Percentiles rank a stretch among this genome's conserved stretches.
phyloP scores from a whole-genome alignment of 2,329 filamentous ascomycete species.

The Epichloe elymi region DNA sequence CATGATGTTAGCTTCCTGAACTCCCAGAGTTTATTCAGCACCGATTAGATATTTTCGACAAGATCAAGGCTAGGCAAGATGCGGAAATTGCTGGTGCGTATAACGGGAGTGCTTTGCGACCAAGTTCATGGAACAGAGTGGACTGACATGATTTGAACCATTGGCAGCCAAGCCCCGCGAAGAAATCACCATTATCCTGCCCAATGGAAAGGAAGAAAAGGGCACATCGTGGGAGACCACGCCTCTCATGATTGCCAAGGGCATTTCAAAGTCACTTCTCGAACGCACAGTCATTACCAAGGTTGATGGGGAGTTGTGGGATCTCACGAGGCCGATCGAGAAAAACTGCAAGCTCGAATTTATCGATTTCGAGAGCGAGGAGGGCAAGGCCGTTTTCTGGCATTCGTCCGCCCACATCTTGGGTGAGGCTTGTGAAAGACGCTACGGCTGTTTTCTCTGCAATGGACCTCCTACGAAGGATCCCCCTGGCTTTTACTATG shows the following conservation, averaged over 20 bases:
- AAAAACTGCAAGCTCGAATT: slow-evolving; percentile 74
- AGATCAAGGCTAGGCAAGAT: slow-evolving; percentile 72
- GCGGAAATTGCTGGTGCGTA: slow-evolving; percentile 47
- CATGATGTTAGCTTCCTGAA: slow-evolving; percentile 22
- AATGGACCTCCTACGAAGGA: slow-evolving; percentile 86
- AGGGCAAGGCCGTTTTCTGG: slow-evolving; percentile 88
- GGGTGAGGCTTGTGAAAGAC: slow-evolving; percentile 84
- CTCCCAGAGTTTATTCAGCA: slow-evolving; percentile 68
- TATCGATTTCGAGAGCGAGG: slow-evolving; percentile 57
- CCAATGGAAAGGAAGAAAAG: slow-evolving; percentile 54
- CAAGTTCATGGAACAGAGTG: not conserved
- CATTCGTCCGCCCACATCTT: slow-evolving; percentile 91
- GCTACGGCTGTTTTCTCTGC: slow-evolving; percentile 83
- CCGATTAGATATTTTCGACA: slow-evolving; percentile 77
- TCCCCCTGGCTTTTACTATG: slow-evolving; percentile 77
- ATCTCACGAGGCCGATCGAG: slow-evolving; percentile 82
- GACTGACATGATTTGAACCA: not conserved
- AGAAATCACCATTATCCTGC: slow-evolving; percentile 60
- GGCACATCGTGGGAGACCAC: slow-evolving; percentile 89
- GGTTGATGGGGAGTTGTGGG: slow-evolving; percentile 79
- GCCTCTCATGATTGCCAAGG: slow-evolving; percentile 62
- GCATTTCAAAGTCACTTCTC: slow-evolving; percentile 72
- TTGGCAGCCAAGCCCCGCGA: slow-evolving; percentile 54
- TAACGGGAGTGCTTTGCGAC: not conserved
- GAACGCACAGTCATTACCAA: slow-evolving; percentile 79